Base-by-base conservation (phyloP, 2,329 filamentous ascomycete genomes). In the Fusarium sp. region DNA sequence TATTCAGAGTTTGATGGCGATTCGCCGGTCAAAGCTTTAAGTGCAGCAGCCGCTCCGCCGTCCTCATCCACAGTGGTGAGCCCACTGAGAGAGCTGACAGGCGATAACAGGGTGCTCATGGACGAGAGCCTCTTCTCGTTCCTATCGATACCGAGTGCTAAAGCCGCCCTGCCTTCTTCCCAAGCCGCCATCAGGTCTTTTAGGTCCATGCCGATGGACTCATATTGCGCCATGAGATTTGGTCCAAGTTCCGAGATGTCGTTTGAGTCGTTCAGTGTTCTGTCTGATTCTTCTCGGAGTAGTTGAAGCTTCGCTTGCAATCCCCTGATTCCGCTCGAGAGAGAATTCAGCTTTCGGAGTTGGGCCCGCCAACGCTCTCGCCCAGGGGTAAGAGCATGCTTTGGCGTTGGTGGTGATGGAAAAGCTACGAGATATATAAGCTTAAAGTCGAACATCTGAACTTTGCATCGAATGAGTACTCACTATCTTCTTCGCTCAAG, bases 221-320 rank as follows among this genome's bases (percentile, higher is more conserved):
- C 95, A 75, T 98, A 99, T 71, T 98, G 95, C 19, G 88, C 79
- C 82, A 97, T 88, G 35, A 98, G 82, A 61, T 87, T 88, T 1
- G 88, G 84, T 1, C 91, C 92, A 14, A 97, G 83, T 65, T 96
- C 91, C 4, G 87, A 86, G 15, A 91, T 86, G 66, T 89, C 86
- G 55, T 83, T 82, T 33, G 90, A 87, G 67, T 89, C 87, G 69
- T 96, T 91, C 25, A 97, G 77, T 38, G 87, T 87, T 57, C 86
- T 86, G 71, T 91, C 92, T 0, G 93, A 96, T 74, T 97, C 93
- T 74, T 99, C 95, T 45, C 92, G 88, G 50, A 98, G 79, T 8
- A 99, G 82, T 57, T 96, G 93, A 79, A 99, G 87, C 75, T 98
- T 99, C 32, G 95, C 95, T 76, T 98, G 94, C 44, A 99, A 82